Conservation (phyloP, 768 basidiomycete genomes). For the Suillus brevipes region DNA sequence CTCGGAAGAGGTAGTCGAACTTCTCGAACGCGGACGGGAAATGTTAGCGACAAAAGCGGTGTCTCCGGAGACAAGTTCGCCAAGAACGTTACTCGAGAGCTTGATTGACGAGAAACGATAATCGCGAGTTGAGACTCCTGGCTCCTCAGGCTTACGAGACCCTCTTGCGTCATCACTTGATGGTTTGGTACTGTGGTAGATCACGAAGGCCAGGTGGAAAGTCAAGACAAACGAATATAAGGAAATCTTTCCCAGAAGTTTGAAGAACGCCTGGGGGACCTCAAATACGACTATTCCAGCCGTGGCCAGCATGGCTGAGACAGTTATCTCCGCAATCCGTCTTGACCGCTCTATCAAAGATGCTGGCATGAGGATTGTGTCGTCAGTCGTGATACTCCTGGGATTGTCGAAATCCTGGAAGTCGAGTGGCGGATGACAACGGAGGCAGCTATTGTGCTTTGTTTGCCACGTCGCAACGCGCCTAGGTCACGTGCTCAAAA, state of each 20-base stretch:
- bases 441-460: not conserved
- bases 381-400: not conserved
- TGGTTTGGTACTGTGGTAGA: not conserved
- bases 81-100: not conserved
- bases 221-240: not conserved
- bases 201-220: not conserved
- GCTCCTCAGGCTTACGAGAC: not conserved
- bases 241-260: conserved; percentile 1
- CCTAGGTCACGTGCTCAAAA: not conserved
- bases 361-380: not conserved
- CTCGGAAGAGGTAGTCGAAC: not conserved
- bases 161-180: not conserved
- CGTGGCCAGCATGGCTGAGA: not conserved
- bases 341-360: not conserved
- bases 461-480: not conserved
- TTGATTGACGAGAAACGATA: not conserved
- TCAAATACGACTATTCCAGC: not conserved
- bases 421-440: not conserved
- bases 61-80: not conserved
- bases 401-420: not conserved
- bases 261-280: not conserved
- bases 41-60: not conserved
- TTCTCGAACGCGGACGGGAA: not conserved
- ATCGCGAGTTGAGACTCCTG: not conserved
- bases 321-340: not conserved